Percentiles rank a stretch among this genome's conserved stretches.
phyloP scores from a whole-genome alignment of 345 rosid genomes.

The Orychophragmus violaceus region DNA sequence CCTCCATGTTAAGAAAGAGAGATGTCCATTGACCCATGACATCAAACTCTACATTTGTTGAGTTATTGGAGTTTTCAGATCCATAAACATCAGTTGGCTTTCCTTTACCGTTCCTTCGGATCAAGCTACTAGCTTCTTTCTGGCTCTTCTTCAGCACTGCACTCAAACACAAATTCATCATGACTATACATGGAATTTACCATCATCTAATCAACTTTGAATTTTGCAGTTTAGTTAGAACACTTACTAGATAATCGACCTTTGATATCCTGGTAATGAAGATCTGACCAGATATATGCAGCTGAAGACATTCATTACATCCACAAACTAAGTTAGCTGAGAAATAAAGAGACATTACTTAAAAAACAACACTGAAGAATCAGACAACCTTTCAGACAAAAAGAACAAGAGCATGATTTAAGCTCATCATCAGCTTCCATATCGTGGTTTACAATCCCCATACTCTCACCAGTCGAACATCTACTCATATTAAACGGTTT shows the following conservation, averaged over 20 bases:
- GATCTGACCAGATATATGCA: constrained; percentile 92
- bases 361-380: neutral
- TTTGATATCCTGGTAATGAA: constrained; percentile 85
- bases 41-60: constrained; percentile 50
- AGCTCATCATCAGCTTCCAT: constrained; percentile 40
- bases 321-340: constrained; percentile 11
- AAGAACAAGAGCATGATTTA: constrained; percentile 71
- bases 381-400: constrained; percentile 72
- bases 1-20: constrained; percentile 83
- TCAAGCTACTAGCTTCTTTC: constrained; percentile 71
- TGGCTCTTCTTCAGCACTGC: constrained; percentile 80
- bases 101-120: constrained; percentile 45
- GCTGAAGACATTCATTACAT: constrained; percentile 45
- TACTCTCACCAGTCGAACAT: constrained; percentile 37
- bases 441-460: constrained; percentile 32
- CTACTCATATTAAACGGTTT: constrained; percentile 45
- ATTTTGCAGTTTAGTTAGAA: neutral
- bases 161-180: neutral
- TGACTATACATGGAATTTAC: neutral
- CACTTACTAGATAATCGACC: constrained; percentile 68
- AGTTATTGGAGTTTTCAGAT: constrained; percentile 37
- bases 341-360: neutral
- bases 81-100: constrained; percentile 37
- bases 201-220: neutral
- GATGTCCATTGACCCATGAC: constrained; percentile 71